Conservation (phyloP, 1,284 basidiomycete species). For the Ceratobasidium sp. region DNA sequence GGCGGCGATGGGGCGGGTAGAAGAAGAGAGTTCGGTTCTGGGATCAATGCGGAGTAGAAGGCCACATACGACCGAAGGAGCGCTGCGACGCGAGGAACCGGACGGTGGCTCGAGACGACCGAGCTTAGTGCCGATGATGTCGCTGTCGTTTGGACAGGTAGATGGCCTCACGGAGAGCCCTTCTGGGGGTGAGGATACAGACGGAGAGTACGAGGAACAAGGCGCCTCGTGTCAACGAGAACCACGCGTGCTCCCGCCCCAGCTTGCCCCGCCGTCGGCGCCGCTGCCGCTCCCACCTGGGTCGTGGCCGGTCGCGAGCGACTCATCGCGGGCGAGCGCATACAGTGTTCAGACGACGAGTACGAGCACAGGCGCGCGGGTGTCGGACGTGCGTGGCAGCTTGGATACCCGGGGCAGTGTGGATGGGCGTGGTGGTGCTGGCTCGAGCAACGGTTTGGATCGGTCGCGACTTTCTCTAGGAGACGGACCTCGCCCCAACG, state of each 20-base stretch:
- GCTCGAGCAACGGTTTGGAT: not conserved
- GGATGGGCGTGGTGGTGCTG: not conserved
- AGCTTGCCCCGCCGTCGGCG: slow-evolving; percentile 23
- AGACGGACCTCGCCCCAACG: not conserved
- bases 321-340: slow-evolving; percentile 21
- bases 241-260: slow-evolving; percentile 26
- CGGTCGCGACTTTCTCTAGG: slow-evolving; percentile 20
- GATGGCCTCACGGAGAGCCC: slow-evolving; percentile 1
- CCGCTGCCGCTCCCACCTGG: slow-evolving; percentile 27
- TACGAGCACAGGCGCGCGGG: not conserved
- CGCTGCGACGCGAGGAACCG: not conserved
- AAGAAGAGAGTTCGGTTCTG: not conserved
- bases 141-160: slow-evolving; percentile 27
- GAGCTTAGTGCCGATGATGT: slow-evolving; percentile 35
- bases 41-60: not conserved
- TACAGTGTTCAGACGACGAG: slow-evolving; percentile 36
- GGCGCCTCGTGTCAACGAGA: not conserved
- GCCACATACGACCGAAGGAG: not conserved
- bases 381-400: not conserved
- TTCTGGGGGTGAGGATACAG: not conserved
- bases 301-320: slow-evolving; percentile 12
- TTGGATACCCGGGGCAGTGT: not conserved
- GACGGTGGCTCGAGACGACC: slow-evolving; percentile 8
- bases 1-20: not conserved
- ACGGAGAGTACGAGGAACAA: slow-evolving; percentile 21